Base-by-base conservation (phyloP, 306 rosid species). In the Fagus crenata region DNA sequence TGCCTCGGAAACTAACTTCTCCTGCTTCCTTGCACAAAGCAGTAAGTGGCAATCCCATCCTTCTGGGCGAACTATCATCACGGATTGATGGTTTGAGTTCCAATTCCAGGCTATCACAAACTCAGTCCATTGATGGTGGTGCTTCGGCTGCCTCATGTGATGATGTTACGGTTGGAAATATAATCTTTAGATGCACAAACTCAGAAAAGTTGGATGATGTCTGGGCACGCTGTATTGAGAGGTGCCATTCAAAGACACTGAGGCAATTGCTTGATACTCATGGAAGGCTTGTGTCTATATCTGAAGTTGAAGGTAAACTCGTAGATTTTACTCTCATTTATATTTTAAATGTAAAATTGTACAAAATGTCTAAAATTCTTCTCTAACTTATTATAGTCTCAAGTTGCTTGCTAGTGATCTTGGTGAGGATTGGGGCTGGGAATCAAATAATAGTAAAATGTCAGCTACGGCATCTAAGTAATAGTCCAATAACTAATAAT, bases 281-380 rank as follows among this genome's bases (percentile, higher is more conserved):
- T 73, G 99, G 99, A 82, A 91, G 90, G 83, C 98, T 96, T 78
- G 90, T 96, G 81, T 92, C 99, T 75, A 82, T 96, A 75, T 89
- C 97, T 61, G 98, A 96, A 87, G 85, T 87, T 81, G 96, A 92
- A 86, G 98, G 99, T 92, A 63, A 75, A 83, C 76, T 84, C 79
- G 72, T 68, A 65, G 75, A 12, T 68, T 61, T 72, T 81, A 17
- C 68, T 41, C 77, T 75, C 70, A 56, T 69, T 72, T 68, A 49
- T 4, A 68, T 63, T 18, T 74, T 65, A 28, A 71, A 40, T 84
- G 58, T 51, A 43, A 56, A 67, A 73, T 53, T 35, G 59, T 17
- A 3, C 70, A 61, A 11, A 53, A 55, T 13, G 69, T 51, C 65
- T 67, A 49, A 55, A 67, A 71, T 51, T 64, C 17, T 76, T 36